Evolutionary conservation across 208 protist species (phyloP).

Genomic region (Strigomonas culicis): DNA sequence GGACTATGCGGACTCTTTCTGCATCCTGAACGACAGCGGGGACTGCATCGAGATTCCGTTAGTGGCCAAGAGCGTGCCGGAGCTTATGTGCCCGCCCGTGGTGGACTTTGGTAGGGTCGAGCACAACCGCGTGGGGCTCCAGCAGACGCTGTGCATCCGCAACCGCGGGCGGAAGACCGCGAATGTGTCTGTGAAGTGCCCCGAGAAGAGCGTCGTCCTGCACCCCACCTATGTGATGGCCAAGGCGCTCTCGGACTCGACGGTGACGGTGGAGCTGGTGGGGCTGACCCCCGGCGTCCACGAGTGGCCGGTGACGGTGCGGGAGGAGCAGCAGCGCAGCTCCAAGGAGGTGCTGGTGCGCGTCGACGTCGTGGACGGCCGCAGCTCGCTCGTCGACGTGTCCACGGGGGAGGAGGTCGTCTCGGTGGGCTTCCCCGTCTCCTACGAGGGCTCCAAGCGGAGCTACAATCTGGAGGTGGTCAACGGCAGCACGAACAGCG

Average conservation of each 20-base stretch:
- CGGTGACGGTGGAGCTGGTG: slow-evolving; percentile 59
- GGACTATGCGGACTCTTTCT: slow-evolving; percentile 75
- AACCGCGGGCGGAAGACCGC: slow-evolving; percentile 74
- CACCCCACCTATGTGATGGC: slow-evolving; percentile 13
- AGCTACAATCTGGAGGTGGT: slow-evolving; percentile 45
- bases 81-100: slow-evolving; percentile 42
- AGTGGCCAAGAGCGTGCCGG: slow-evolving; percentile 52
- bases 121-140: slow-evolving; percentile 41
- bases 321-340: slow-evolving; percentile 33
- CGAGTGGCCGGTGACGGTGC: slow-evolving; percentile 36
- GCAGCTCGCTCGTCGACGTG: slow-evolving; percentile 57
- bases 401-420: slow-evolving; percentile 49
- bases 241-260: slow-evolving; percentile 35
- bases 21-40: slow-evolving; percentile 63
- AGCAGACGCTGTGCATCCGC: slow-evolving; percentile 41
- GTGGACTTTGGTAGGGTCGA: slow-evolving; percentile 77
- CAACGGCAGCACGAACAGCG: slow-evolving; percentile 67
- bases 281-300: slow-evolving; percentile 36
- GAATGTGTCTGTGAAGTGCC: slow-evolving; percentile 24
- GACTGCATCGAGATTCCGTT: slow-evolving; percentile 64
- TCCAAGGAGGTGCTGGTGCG: slow-evolving; percentile 16
- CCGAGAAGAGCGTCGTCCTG: slow-evolving; percentile 11
- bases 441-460: slow-evolving; percentile 34
- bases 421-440: slow-evolving; percentile 43
- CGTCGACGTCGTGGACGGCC: slow-evolving; percentile 76